Evolutionary conservation across 805 yeast species (phyloP), one percentile per base, ranked within the genome.

Genomic region (Candida pseudofarinosa): DNA sequence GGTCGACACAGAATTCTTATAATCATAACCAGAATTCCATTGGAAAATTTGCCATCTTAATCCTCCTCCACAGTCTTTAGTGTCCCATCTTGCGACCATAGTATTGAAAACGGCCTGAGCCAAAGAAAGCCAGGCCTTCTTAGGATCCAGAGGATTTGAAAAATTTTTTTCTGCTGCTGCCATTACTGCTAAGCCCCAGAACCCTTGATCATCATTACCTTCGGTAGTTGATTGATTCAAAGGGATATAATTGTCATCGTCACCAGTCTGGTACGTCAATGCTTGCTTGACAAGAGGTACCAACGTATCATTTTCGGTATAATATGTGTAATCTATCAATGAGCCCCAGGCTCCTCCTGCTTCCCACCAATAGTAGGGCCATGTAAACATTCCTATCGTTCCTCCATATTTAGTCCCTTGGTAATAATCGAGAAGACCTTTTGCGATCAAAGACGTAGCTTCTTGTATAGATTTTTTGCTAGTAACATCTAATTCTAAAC

Each of bases 321-420:
- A 83, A 51, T 60, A 81, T 67, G 88, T 75, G 63, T 85, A 84
- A 60, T 89, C 97, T 35, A 91, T 58, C 74, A 91, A 69, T 15
- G 85, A 73, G 6, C 96, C 96, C 87, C 89, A 88, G 1, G 91
- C 96, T 47, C 90, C 95, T 51, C 98, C 98, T 7, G 97, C 96
- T 67, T 89, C 88, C 97, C 97, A 90, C 99, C 98, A 91, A 73
- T 91, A 91, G 73, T 91, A 90, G 0, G 98, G 98, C 57, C 73
- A 68, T 10, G 82, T 70, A 62, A 93, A 90, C 89, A 85, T 81
- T 35, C 98, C 99, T 19, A 86, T 71, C 3, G 89, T 77, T 6
- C 90, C 85, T 30, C 97, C 97, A 35, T 72, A 61, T 30, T 73
- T 60, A 48, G 60, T 55, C 33, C 95, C 91, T 13, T 76, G 80